phyloP scores from a whole-genome alignment of 768 basidiomycete species.

The Lactarius sanguifluus region DNA sequence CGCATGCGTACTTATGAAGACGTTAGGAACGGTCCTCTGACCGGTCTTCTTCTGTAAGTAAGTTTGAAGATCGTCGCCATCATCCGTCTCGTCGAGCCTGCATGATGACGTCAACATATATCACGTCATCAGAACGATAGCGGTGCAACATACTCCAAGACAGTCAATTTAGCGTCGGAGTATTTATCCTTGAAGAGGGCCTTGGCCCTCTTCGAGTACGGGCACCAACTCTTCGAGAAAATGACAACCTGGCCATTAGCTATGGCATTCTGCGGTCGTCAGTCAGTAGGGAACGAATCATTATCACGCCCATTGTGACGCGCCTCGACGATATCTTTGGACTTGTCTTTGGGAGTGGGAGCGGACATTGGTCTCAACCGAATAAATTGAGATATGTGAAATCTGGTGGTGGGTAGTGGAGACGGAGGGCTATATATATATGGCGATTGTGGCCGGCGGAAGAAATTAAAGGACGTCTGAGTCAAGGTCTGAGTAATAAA shows the following conservation, averaged over 20 bases:
- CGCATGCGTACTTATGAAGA: slow-evolving; percentile 61
- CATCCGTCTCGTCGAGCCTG: slow-evolving; percentile 58
- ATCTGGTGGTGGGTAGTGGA: not conserved
- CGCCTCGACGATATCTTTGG: slow-evolving; percentile 19
- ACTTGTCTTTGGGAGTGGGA: slow-evolving; percentile 1
- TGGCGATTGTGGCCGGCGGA: not conserved
- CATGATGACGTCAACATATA: not conserved
- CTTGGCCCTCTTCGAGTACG: slow-evolving; percentile 45
- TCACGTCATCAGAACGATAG: not conserved
- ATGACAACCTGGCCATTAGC: slow-evolving; percentile 39
- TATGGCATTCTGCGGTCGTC: slow-evolving; percentile 36
- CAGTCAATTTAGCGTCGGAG: slow-evolving; percentile 32
- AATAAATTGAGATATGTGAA: not conserved
- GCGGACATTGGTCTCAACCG: slow-evolving; percentile 13
- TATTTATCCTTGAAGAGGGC: slow-evolving; percentile 35
- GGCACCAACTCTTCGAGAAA: slow-evolving; percentile 43
- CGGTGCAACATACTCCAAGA: slow-evolving; percentile 37
- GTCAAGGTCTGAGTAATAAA: slow-evolving; percentile 5
- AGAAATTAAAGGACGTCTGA: slow-evolving; percentile 8
- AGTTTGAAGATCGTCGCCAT: slow-evolving; percentile 61
- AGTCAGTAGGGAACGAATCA: not conserved
- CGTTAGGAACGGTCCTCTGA: slow-evolving; percentile 73
- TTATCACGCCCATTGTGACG: not conserved
- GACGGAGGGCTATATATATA: slow-evolving; percentile 9
- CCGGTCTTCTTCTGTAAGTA: slow-evolving; percentile 63